Evolutionary conservation across 805 yeast species (phyloP), one percentile per base, ranked within the genome.

Genomic region (Lipomyces spencermartinsiae): DNA sequence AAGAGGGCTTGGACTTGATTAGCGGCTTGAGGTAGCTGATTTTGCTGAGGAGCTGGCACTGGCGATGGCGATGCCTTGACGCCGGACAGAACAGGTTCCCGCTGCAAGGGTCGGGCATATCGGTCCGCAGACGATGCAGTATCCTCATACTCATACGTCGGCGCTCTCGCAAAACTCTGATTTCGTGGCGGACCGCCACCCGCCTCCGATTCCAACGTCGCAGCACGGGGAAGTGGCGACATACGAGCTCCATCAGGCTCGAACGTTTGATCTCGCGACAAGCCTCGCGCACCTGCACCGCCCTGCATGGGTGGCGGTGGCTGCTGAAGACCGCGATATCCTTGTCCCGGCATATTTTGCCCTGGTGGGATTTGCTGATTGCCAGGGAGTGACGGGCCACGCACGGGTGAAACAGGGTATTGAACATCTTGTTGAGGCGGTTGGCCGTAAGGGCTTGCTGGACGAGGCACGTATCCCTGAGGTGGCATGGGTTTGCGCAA

Each of bases 401-500:
- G 49, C 19, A 43, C 49, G n/a, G 49, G 49, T 14, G 49, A n/a
- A 9, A 43, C 0, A 1, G 49, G 49, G 10, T n/a, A 14, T 14
- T 25, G 61, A 49, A 7, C 53, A 16, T 14, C 53, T 34, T 43
- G 53, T 34, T 43, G 29, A 33, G 10, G 25, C 19, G 22, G 22
- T 57, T 22, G 59, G 19, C 19, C 49, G 19, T 43, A 43, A 34
- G 59, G 59, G 12, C 59, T 57, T 9, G 43, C 43, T 29, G 59
- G 59, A 10, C 59, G 33, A n/a, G 49, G 49, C 25, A 31, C 49
- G 19, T 31, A 25, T 34, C 37, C 37, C 57, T 53, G 61, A 2
- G 51, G 53, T 9, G 53, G 53, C 46, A 43, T 19, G 39, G 65
- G 65, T 31, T 49, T 35, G 12, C 61, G 43, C 46, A 49, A 35